Base-by-base conservation (phyloP, 768 basidiomycete species). In the Naganishia friedmannii region DNA sequence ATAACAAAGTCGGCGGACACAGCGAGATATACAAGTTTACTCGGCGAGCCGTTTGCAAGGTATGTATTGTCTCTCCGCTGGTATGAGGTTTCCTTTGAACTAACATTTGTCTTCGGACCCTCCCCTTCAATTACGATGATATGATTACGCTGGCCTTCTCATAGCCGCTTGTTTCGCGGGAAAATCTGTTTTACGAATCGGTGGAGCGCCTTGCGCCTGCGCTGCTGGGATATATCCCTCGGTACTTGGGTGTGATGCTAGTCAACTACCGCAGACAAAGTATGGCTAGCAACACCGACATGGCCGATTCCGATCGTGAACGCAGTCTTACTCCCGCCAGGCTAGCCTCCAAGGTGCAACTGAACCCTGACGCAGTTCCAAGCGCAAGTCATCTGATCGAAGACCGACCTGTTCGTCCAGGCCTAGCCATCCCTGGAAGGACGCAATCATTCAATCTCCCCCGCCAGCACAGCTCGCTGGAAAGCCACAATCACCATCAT, bases 1-100 rank as follows among this genome's bases (percentile, higher is more conserved):
- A 91, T 58, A 96, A 99, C 76, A 94, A 98, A 82, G 96, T 99
- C 34, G 96, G 96, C 51, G 96, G 96, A 3, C 96, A 99, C 79
- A 92, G 87, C 73, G 90, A 92, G 68, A 96, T 99, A 76, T 98
- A 98, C 83, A 93, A 94, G 78, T 98, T 99, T 74, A 97, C 94
- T 3, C 92, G 92, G 77, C 87, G 93, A 73, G 95, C 96, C 9
- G 93, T 99, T 19, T 99, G 96, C 85, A 99, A 99, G 88, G 95
- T 96, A 75, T 77, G 90, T 80, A 39, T 53, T 53, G 23, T 51
- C 12, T n/a, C n/a, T n/a, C n/a, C 45, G 54, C 3, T 4, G 26
- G 17, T n/a, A n/a, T n/a, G n/a, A n/a, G n/a, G n/a, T n/a, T n/a
- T n/a, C n/a, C n/a, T 69, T 60, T 32, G 55, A 26, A 46, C 56